Conservation (phyloP, 2,329 filamentous ascomycete species). For the Gnomoniopsis sp. region DNA sequence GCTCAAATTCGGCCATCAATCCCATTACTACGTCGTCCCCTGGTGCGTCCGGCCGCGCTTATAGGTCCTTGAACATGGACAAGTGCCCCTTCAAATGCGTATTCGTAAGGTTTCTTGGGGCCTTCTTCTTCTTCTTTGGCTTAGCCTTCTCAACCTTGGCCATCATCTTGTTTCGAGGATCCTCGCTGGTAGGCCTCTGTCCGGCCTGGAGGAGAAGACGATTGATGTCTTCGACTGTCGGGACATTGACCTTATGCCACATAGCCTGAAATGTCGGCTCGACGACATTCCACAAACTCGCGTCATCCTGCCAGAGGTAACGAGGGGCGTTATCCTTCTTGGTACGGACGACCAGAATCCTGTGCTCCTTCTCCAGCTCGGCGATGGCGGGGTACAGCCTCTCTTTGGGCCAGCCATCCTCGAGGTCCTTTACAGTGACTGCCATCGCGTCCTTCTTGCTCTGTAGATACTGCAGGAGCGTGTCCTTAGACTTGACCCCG, state of each 20-base stretch:
- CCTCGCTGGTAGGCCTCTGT: constrained; percentile 80
- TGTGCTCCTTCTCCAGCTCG: constrained; percentile 72
- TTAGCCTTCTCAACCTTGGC: constrained; percentile 70
- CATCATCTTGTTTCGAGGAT: constrained; percentile 58
- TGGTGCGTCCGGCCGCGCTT: background rate
- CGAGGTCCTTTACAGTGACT: constrained; percentile 82
- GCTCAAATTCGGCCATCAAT: background rate
- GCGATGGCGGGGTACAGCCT: constrained; percentile 65
- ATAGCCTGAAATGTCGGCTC: constrained; percentile 79
- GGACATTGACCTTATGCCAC: constrained; percentile 79
- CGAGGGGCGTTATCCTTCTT: constrained; percentile 88
- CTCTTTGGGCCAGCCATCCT: constrained; percentile 91
- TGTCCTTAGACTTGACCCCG: constrained; percentile 72
- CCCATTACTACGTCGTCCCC: background rate
- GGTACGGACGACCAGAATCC: constrained; percentile 80
- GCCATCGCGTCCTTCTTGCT: constrained; percentile 76
- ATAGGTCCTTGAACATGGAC: constrained; percentile 61
- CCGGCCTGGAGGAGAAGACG: constrained; percentile 73
- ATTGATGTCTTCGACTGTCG: constrained; percentile 71
- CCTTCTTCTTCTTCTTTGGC: constrained; percentile 57
- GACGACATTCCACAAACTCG: constrained; percentile 69
- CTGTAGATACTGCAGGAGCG: constrained; percentile 79
- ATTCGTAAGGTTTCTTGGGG: constrained; percentile 79
- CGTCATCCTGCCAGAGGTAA: constrained; percentile 86
- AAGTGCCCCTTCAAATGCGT: constrained; percentile 53